These are phyloP conservation scores for Cytospora piceae DNA, from an alignment of 2,329 filamentous ascomycete genomes.

Conservation along the genomic window DNA sequence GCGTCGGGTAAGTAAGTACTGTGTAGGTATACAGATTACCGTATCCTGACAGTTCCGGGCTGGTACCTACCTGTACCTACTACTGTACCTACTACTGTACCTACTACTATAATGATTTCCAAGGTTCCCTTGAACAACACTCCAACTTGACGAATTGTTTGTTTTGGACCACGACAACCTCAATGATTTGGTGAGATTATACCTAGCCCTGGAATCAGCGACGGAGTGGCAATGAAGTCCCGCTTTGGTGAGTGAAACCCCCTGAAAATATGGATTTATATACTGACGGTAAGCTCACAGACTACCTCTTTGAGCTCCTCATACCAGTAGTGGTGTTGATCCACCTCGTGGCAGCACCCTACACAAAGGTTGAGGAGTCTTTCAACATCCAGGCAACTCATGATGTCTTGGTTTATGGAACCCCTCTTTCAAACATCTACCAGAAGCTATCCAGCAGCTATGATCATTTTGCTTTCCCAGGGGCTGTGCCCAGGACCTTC, in stretches of 20 bases:
- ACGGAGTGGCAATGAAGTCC: background rate
- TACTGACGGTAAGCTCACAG: constrained; percentile 25
- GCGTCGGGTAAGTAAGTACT: background rate
- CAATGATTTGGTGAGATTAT: background rate
- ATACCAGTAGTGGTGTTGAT: constrained; percentile 67
- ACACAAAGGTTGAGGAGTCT: constrained; percentile 98
- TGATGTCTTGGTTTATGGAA: constrained; percentile 82
- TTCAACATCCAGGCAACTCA: constrained; percentile 96
- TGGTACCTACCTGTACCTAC: too few species aligned
- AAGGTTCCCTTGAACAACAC: background rate
- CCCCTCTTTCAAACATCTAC: constrained; percentile 61
- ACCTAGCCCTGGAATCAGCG: background rate
- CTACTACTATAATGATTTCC: too few species aligned
- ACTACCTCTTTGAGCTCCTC: constrained; percentile 49
- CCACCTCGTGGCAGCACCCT: constrained; percentile 77
- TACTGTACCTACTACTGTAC: too few species aligned
- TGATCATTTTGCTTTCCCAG: constrained; percentile 90
- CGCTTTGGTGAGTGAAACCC: background rate
- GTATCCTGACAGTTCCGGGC: background rate
- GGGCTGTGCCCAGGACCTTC: constrained; percentile 90
- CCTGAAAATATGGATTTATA: background rate
- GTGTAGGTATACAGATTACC: background rate
- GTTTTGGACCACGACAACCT: background rate
- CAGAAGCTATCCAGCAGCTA: constrained; percentile 66
- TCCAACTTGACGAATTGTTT: background rate